Base-by-base conservation (phyloP, 331 rosid species). In the Telfairia occidentalis region DNA sequence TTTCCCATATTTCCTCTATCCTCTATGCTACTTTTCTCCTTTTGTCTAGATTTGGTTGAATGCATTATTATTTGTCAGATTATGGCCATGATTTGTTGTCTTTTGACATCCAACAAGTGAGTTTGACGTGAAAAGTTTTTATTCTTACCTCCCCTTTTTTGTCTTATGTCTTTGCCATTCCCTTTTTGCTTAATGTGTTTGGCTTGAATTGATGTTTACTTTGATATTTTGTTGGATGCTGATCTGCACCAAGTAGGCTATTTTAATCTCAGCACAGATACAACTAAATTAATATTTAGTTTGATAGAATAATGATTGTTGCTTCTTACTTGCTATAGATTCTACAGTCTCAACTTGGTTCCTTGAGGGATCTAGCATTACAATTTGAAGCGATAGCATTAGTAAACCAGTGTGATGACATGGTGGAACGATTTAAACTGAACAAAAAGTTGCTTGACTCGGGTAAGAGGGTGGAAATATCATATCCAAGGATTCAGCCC, bases 381-480 rank as follows among this genome's bases (percentile, higher is more conserved):
- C 96, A 83, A 77, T 89, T 89, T 82, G 96, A 94, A 78, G 90
- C 89, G 78, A 82, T 30, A 78, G 71, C 92, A 32, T 80, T 94
- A 84, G 92, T 81, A 83, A 94, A 89, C 82, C 96, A 89, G 57
- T 94, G 98, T 59, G 88, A 89, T 83, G 92, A 91, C 79, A 78
- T 73, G 61, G 80, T 85, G 78, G 92, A 87, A 66, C 85, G 87
- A 57, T 53, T 85, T 23, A 88, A 85, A 82, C 82, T 71, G 73
- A 89, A 89, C 78, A 81, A 82, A 18, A 88, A 82, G 84, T 77
- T 81, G 81, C 80, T 72, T 70, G 90, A 83, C 58, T 76, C 79
- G 1, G 81, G 83, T 42, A 89, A 87, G 82, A 79, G 69, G 60
- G 89, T 91, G 61, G 95, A 88, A 79, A 78, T 94, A 74, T 80